Conservation (phyloP, 345 rosid genomes). For the Euphorbia peplus region DNA sequence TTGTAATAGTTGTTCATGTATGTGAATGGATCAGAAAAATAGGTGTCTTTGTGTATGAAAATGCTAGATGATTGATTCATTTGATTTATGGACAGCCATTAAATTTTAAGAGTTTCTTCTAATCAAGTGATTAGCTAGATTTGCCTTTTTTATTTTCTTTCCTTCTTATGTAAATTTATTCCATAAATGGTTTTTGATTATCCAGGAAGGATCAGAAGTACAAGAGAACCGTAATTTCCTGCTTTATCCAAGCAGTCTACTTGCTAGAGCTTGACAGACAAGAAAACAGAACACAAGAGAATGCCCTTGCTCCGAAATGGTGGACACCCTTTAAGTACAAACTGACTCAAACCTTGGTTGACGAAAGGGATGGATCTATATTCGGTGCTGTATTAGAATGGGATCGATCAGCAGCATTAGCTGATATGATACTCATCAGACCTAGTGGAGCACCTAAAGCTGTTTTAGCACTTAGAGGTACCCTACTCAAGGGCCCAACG, state of each 20-base stretch:
- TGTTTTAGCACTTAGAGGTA: conserved; percentile 76
- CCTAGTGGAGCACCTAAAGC: conserved; percentile 94
- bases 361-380: conserved; percentile 79
- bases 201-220: conserved; percentile 87
- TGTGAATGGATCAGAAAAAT: too few relatives aligned
- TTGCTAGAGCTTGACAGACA: conserved; percentile 90
- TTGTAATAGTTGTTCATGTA: too few relatives aligned
- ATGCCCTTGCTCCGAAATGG: conserved; percentile 90
- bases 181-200: background rate
- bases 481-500: conserved; percentile 75
- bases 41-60: too few relatives aligned
- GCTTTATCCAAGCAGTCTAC: conserved; percentile 94
- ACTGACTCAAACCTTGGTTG: conserved; percentile 58
- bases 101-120: background rate
- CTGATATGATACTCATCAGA: conserved; percentile 71
- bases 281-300: conserved; percentile 59
- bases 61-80: background rate
- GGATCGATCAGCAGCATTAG: conserved; percentile 81
- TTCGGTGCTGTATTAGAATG: conserved; percentile 90
- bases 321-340: conserved; percentile 92
- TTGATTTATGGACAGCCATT: background rate
- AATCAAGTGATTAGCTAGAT: background rate
- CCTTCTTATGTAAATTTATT: background rate
- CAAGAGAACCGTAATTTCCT: conserved; percentile 84
- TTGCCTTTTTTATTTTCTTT: background rate